Conservation (phyloP, 169 alveolate species). For the Eimeria praecox region DNA sequence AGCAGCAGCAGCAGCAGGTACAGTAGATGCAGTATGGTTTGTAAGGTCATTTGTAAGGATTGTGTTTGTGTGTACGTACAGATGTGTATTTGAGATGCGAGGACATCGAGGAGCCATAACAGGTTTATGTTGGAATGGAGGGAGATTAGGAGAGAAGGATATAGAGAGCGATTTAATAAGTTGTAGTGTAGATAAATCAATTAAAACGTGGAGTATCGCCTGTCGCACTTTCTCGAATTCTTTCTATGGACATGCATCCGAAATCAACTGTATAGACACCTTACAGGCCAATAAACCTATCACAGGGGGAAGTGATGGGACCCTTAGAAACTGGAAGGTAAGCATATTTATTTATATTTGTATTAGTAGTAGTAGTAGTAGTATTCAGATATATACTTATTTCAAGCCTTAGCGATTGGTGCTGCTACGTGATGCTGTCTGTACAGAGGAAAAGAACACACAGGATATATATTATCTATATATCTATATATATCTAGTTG, state of each 20-base stretch:
- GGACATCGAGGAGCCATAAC: constrained; percentile 85
- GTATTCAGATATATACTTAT: no score
- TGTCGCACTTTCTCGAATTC: constrained; percentile 47
- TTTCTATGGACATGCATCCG: constrained; percentile 84
- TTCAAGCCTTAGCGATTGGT: no score
- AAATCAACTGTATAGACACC: constrained; percentile 81
- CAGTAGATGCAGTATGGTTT: not conserved
- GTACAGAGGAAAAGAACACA: no score
- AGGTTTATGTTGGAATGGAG: constrained; percentile 64
- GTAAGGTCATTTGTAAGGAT: not conserved
- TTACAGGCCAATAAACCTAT: constrained; percentile 84
- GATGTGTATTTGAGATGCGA: constrained; percentile 71
- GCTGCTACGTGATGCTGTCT: no score
- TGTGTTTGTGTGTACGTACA: not conserved
- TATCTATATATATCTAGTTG: no score
- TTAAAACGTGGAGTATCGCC: constrained; percentile 81
- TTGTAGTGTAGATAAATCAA: constrained; percentile 83
- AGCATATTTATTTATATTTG: not conserved
- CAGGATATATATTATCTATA: no score
- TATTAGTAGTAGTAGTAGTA: no score
- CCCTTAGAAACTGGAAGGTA: constrained; percentile 84
- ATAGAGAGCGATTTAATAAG: constrained; percentile 78
- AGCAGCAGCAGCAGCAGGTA: not conserved
- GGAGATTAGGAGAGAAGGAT: not conserved
- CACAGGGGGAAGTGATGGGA: constrained; percentile 83